Base-by-base conservation (phyloP, 768 basidiomycete species). In the Auricularia sp. region DNA sequence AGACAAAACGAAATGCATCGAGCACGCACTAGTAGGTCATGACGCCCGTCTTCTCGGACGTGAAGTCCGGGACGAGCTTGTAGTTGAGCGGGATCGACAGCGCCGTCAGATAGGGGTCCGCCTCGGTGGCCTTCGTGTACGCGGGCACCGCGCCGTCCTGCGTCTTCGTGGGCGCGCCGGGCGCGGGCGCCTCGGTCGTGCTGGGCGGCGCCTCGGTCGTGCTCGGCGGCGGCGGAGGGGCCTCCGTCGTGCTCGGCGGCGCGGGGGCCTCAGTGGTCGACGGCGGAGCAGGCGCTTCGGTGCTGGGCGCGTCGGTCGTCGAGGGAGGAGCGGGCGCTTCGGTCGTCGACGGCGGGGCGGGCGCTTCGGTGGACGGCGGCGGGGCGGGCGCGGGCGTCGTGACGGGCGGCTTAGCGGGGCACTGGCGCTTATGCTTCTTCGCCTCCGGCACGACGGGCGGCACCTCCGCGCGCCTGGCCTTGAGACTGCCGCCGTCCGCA, bases 41-140 rank as follows among this genome's bases (percentile, higher is more conserved):
- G 56, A 59, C 56, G 56, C 56, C 56, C 29, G 6, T 33, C 34
- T 59, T 59, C 56, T 59, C 34, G 56, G 24, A 29, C 29, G 18
- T 10, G 24, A 59, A 59, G 56, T 59, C 56, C 0, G 24, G 56
- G 7, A 34, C 34, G 4, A 7, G 24, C 29, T 24, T 29, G 34
- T 59, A 59, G 56, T 59, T 59, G 56, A 59, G 29, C 56, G 56
- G 56, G 24, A 29, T 18, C 24, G 56, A 59, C 29, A 59, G 56
- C 14, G 29, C 13, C 6, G 21, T 34, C 7, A 59, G 56, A 10
- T 35, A 59, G 7, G 56, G 56, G 56, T 59, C 56, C 11, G 14
- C 56, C 1, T 59, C 56, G 7, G 56, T 59, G 8, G 56, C 56
- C 29, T 59, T 59, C 2, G 56, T 59, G 29, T 29, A 14, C 56